Percentiles rank a stretch among this genome's conserved stretches.
Conservation (phyloP, 108 stramenopile species). For the Epipyxis sp. region DNA sequence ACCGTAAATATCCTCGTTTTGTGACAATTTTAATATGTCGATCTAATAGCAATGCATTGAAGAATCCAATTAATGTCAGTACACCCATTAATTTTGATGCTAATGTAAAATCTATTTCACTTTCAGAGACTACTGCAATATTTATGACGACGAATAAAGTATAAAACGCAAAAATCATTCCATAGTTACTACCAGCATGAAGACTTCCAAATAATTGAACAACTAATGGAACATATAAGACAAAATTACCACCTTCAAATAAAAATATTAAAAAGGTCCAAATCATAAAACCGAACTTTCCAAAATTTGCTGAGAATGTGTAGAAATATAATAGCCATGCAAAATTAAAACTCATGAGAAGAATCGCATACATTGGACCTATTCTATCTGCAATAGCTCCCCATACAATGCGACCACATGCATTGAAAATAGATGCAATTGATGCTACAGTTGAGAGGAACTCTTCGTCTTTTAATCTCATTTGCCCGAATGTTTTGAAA, state of each 20-base stretch:
- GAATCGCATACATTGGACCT: background rate
- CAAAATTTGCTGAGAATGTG: background rate
- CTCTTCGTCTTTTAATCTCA: background rate
- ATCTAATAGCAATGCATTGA: background rate
- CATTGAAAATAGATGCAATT: conserved; percentile 6
- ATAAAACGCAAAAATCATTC: conserved; percentile 17
- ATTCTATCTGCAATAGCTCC: background rate
- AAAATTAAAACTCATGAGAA: background rate
- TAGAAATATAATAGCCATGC: background rate
- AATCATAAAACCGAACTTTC: background rate
- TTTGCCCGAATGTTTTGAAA: background rate
- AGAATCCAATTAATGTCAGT: background rate
- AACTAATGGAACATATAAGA: conserved; percentile 1
- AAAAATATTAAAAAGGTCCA: conserved; percentile 17
- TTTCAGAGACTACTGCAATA: background rate
- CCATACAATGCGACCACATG: background rate
- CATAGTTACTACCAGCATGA: conserved; percentile 20
- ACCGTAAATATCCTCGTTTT: too few species aligned
- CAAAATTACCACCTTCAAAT: conserved; percentile 25
- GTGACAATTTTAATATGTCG: background rate
- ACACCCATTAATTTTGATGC: background rate
- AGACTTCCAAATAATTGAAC: background rate
- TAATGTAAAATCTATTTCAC: background rate
- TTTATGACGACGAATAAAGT: conserved; percentile 12
- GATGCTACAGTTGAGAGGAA: conserved; percentile 1